Evolutionary conservation across 176 grass and related monocot genomes (phyloP).

Genomic region (Cenchrus purpureus): DNA sequence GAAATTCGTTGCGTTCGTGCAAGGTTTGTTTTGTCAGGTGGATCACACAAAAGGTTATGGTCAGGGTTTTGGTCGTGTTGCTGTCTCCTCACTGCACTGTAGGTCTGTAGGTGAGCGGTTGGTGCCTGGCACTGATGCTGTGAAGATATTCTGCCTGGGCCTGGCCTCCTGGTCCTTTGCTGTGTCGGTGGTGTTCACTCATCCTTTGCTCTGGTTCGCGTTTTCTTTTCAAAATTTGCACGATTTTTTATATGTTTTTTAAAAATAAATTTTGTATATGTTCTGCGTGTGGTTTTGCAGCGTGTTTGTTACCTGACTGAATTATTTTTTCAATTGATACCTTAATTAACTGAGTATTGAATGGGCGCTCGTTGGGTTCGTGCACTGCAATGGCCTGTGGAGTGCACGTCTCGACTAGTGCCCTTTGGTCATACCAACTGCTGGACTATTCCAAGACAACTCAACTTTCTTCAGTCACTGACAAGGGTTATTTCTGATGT

Average conservation of each 20-base stretch:
- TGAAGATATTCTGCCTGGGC: background rate
- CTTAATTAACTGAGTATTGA: too few relatives aligned
- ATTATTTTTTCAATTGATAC: background rate
- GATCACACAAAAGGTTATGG: conserved; percentile 46
- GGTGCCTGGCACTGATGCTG: background rate
- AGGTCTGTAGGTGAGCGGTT: conserved; percentile 34
- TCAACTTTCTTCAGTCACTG: too few relatives aligned
- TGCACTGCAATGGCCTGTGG: too few relatives aligned
- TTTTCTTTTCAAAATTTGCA: too few relatives aligned
- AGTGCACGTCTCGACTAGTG: too few relatives aligned
- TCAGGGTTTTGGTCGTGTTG: conserved; percentile 8
- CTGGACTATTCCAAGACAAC: too few relatives aligned
- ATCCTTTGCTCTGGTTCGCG: background rate
- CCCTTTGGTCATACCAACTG: too few relatives aligned
- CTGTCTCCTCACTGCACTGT: background rate
- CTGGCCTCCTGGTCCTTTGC: too few relatives aligned
- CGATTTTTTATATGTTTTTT: too few relatives aligned
- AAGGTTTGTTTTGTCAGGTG: conserved; percentile 15
- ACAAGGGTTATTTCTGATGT: too few relatives aligned
- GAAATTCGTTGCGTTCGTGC: conserved; percentile 34
- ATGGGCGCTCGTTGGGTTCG: too few relatives aligned
- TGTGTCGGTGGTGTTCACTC: conserved; percentile 51
- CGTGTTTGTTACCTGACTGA: conserved; percentile 12
- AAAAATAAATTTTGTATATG: conserved; percentile 1
- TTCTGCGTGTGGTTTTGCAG: background rate